Conservation (phyloP, 495 filamentous ascomycete genomes). For the Hypoxylon crocopeplum region DNA sequence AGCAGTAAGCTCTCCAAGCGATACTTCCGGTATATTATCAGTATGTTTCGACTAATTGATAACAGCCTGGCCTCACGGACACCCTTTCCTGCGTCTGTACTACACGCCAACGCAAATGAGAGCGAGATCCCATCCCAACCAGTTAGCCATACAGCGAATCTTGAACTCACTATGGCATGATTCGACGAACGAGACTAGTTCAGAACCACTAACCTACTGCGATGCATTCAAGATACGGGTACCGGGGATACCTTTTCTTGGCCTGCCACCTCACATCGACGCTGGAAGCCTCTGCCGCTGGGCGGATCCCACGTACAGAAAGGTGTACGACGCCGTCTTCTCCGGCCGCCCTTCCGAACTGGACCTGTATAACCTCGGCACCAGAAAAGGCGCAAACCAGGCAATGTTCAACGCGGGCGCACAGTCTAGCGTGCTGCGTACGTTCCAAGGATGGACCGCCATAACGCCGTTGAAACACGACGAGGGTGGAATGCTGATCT, state of each 20-base stretch:
- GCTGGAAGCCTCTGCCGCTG: slow-evolving; percentile 10
- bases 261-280: slow-evolving; percentile 28
- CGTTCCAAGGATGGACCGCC: slow-evolving; percentile 12
- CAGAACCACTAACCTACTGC: slow-evolving; percentile 28
- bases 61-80: too few relatives aligned
- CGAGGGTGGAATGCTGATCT: slow-evolving; percentile 3
- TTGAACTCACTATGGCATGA: slow-evolving; percentile 28
- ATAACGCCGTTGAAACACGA: background rate
- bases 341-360: slow-evolving; percentile 1
- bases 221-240: slow-evolving; percentile 28
- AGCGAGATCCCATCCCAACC: slow-evolving; percentile 31
- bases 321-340: slow-evolving; percentile 6
- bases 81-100: slow-evolving; percentile 34
- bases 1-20: too few relatives aligned
- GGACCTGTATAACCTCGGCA: slow-evolving; percentile 2
- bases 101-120: slow-evolving; percentile 28
- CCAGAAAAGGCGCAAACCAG: slow-evolving; percentile 5
- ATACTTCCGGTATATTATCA: too few relatives aligned
- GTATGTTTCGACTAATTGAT: too few relatives aligned
- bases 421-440: slow-evolving; percentile 5
- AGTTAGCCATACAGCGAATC: slow-evolving; percentile 14
- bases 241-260: slow-evolving; percentile 18
- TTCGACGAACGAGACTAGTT: background rate
- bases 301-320: slow-evolving; percentile 9
- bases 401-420: slow-evolving; percentile 1